phyloP scores from a whole-genome alignment of 2,329 filamentous ascomycete genomes.

The Plenodomus biglobosus region DNA sequence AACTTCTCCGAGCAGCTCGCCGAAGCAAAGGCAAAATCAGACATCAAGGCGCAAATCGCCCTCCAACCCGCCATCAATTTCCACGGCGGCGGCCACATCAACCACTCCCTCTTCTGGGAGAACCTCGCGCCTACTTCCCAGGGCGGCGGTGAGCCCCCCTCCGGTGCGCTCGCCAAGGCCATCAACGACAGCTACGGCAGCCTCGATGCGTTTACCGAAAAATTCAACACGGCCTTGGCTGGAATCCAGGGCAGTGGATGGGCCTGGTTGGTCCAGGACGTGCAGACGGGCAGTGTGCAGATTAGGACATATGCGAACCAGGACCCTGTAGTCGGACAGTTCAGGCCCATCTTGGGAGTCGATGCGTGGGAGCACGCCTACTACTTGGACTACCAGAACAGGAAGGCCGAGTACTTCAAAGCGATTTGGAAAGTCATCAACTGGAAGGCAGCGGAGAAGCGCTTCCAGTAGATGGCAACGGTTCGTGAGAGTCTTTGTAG shows the following conservation, averaged over 20 bases:
- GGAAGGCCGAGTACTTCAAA: slow-evolving; percentile 93
- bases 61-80: slow-evolving; percentile 64
- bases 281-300: slow-evolving; percentile 60
- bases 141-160: slow-evolving; percentile 66
- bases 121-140: slow-evolving; percentile 67
- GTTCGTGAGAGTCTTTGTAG: neutral
- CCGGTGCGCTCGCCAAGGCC: slow-evolving; percentile 57
- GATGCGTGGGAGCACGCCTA: slow-evolving; percentile 98
- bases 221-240: slow-evolving; percentile 65
- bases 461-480: slow-evolving; percentile 56
- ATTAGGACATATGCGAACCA: slow-evolving; percentile 80
- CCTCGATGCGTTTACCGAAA: slow-evolving; percentile 61
- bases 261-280: slow-evolving; percentile 65
- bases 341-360: slow-evolving; percentile 79
- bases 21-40: slow-evolving; percentile 56
- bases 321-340: slow-evolving; percentile 83
- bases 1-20: slow-evolving; percentile 71
- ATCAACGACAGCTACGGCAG: slow-evolving; percentile 63
- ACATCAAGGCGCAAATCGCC: slow-evolving; percentile 58
- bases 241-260: slow-evolving; percentile 67
- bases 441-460: slow-evolving; percentile 86
- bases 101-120: slow-evolving; percentile 70
- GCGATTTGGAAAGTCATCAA: slow-evolving; percentile 95
- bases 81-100: slow-evolving; percentile 67
- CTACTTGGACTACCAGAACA: slow-evolving; percentile 95